Percentiles rank a stretch among this genome's conserved stretches.
Evolutionary conservation across 371 early-diverging fungal genomes (phyloP).

Genomic region (Coemansia sp.): DNA sequence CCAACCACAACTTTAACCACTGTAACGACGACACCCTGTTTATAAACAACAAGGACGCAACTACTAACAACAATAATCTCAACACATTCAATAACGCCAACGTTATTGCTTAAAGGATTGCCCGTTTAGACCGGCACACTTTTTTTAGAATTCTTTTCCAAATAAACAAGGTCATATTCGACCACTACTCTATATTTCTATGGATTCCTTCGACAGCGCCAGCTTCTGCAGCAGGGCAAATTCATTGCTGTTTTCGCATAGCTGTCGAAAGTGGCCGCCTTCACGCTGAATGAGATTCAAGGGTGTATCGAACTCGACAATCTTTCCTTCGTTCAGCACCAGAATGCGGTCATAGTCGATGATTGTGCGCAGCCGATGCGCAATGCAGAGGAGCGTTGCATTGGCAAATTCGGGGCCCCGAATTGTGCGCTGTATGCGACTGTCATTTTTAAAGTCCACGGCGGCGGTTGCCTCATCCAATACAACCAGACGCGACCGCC

Average conservation of each 20-base stretch:
- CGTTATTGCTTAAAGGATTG: neutral
- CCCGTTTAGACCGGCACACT: neutral
- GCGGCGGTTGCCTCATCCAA: slow-evolving; percentile 90
- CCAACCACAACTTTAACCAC: slow-evolving; percentile 5
- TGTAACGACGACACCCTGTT: slow-evolving; percentile 22
- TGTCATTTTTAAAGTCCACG: slow-evolving; percentile 72
- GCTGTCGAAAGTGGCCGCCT: slow-evolving; percentile 35
- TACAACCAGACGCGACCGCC: slow-evolving; percentile 71
- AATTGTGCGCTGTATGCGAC: slow-evolving; percentile 68
- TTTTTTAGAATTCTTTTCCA: neutral
- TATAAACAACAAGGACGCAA: slow-evolving; percentile 14
- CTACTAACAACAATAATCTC: slow-evolving; percentile 5
- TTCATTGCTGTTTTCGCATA: slow-evolving; percentile 45
- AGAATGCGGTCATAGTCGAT: slow-evolving; percentile 89
- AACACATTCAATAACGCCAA: slow-evolving; percentile 11
- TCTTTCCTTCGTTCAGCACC: slow-evolving; percentile 75
- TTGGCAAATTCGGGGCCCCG: slow-evolving; percentile 60
- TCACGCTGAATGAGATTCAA: slow-evolving; percentile 55
- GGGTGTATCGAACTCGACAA: slow-evolving; percentile 76
- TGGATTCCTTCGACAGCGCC: neutral
- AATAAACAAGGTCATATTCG: neutral
- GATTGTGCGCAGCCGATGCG: slow-evolving; percentile 81
- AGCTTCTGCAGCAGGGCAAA: neutral
- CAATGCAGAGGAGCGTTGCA: slow-evolving; percentile 71
- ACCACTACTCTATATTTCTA: neutral